A percentile compares a stretch with the other conserved stretches of the same genome.
phyloP scores from a whole-genome alignment of 2,329 filamentous ascomycete species.

The Periconia sp. region DNA sequence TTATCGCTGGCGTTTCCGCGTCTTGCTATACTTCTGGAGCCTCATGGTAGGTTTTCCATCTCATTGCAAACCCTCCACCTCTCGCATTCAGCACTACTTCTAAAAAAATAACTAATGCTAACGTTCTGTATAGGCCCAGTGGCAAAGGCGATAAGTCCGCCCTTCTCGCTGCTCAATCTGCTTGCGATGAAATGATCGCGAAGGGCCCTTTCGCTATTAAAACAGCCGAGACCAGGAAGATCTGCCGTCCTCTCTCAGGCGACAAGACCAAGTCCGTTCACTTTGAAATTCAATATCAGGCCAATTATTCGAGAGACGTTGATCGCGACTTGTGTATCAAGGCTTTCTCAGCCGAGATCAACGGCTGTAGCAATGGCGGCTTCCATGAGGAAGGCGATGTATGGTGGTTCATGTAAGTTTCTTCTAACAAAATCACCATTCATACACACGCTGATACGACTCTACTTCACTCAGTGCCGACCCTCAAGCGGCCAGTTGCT shows the following conservation, averaged over 20 bases:
- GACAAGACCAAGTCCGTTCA: background rate
- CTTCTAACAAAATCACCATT: background rate
- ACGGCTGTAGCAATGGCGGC: background rate
- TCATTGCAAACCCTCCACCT: background rate
- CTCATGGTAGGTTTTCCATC: background rate
- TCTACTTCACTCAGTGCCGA: background rate
- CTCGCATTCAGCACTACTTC: background rate
- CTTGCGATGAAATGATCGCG: background rate
- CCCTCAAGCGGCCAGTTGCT: background rate
- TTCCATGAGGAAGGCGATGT: background rate
- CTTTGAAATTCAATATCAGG: background rate
- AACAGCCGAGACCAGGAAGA: background rate
- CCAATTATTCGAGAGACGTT: background rate
- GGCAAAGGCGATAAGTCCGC: background rate
- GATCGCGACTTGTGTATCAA: background rate
- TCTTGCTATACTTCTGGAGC: background rate
- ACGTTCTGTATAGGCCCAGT: background rate
- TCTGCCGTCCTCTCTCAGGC: background rate
- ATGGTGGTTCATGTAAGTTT: background rate
- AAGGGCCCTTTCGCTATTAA: background rate
- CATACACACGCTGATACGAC: background rate
- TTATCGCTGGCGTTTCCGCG: background rate
- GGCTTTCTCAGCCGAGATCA: background rate
- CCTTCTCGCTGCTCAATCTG: background rate
- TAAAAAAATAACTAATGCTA: background rate